Evolutionary conservation across 2,329 filamentous ascomycete genomes (phyloP).

Genomic region (Talaromyces marneffei): DNA sequence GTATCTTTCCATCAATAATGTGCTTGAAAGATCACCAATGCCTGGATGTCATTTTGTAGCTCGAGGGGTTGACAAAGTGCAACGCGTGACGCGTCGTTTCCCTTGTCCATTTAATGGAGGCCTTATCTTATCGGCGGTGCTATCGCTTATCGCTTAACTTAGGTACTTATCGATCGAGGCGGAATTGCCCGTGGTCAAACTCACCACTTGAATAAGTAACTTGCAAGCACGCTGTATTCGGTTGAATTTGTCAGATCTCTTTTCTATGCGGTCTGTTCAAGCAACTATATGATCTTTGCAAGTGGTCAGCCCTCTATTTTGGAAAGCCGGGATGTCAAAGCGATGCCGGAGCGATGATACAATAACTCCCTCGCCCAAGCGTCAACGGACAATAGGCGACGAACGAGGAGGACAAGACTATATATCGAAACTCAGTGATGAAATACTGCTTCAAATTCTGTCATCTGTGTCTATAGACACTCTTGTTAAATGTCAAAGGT

Average conservation of each 20-base stretch:
- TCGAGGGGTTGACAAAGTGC: neutral
- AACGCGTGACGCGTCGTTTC: constrained; percentile 10
- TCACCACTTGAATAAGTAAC: neutral
- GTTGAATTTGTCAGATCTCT: neutral
- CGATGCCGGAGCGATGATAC: constrained; percentile 21
- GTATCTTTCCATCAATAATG: neutral
- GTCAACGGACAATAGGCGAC: constrained; percentile 28
- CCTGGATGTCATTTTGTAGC: neutral
- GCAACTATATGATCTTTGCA: neutral
- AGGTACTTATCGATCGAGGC: neutral
- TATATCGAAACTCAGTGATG: constrained; percentile 73
- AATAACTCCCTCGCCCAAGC: constrained; percentile 38
- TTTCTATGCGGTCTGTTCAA: too few relatives aligned
- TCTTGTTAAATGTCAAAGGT: constrained; percentile 61
- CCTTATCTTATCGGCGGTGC: constrained; percentile 11
- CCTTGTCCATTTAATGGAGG: neutral
- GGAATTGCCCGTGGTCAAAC: neutral
- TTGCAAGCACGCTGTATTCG: neutral
- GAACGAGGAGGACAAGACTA: constrained; percentile 44
- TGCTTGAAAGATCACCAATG: neutral
- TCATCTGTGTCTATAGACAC: constrained; percentile 65
- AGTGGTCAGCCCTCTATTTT: neutral
- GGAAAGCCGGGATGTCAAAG: constrained; percentile 27
- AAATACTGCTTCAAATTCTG: constrained; percentile 78
- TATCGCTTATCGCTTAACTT: constrained; percentile 7